A percentile compares a stretch with the other conserved stretches of the same genome.
phyloP scores from a whole-genome alignment of 257 asterid species.

The Solanum tarijense region DNA sequence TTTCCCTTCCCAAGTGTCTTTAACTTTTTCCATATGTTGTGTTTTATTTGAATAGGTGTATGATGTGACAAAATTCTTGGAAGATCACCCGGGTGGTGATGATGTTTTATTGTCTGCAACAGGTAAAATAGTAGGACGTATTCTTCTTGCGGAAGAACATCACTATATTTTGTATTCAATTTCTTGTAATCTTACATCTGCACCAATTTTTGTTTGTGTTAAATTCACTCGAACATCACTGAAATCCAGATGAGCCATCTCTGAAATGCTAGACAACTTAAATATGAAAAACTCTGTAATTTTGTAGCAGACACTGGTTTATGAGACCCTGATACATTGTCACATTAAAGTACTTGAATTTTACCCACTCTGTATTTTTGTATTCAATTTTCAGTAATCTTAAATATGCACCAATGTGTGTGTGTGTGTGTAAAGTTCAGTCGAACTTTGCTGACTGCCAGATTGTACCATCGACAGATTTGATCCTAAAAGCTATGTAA shows the following conservation, averaged over 20 bases:
- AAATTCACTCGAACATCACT: background rate
- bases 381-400: background rate
- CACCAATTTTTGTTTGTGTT: background rate
- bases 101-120: conserved; percentile 74
- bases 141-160: background rate
- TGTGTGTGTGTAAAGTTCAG: background rate
- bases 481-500: background rate
- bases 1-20: background rate
- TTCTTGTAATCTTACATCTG: background rate
- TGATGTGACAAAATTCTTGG: conserved; percentile 75
- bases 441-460: background rate
- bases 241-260: background rate
- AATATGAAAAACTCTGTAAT: background rate
- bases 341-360: background rate
- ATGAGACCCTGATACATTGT: background rate
- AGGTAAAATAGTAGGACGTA: conserved; percentile 18
- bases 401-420: background rate
- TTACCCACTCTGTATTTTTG: background rate
- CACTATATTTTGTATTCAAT: background rate
- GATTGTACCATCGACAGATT: background rate
- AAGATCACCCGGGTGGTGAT: conserved; percentile 91
- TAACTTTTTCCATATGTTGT: background rate
- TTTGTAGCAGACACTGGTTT: background rate
- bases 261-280: background rate
- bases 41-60: conserved; percentile 38